Evolutionary conservation across 2,329 filamentous ascomycete species (phyloP).

Genomic region (Paecilomyces niveus): DNA sequence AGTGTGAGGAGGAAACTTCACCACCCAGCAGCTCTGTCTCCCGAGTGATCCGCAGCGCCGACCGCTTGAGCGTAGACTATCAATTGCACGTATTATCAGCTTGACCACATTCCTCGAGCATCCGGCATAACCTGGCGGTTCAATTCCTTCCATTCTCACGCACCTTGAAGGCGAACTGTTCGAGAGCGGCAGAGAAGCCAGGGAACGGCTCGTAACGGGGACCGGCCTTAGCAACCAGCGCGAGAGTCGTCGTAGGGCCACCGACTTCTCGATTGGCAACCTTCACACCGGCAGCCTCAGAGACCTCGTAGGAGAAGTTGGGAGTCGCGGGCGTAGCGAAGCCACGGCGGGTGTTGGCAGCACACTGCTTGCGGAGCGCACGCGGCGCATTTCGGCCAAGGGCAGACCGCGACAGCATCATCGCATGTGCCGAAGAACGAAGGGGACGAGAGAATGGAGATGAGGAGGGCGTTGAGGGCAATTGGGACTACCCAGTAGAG

Average conservation of each 20-base stretch:
- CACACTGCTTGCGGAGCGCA: constrained; percentile 54
- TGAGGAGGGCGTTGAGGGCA: constrained; percentile 29
- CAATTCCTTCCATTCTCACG: constrained; percentile 22
- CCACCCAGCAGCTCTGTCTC: constrained; percentile 93
- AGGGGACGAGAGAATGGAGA: constrained; percentile 21
- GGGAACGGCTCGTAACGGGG: constrained; percentile 87
- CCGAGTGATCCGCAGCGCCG: constrained; percentile 84
- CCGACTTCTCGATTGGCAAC: constrained; percentile 83
- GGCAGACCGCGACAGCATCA: constrained; percentile 62
- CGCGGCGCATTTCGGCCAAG: constrained; percentile 58
- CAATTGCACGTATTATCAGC: constrained; percentile 16
- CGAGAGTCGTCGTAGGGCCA: constrained; percentile 83
- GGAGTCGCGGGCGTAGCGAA: constrained; percentile 61
- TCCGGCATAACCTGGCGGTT: not conserved
- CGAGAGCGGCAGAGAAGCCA: constrained; percentile 80
- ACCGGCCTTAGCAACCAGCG: constrained; percentile 87
- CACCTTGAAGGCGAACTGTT: constrained; percentile 98
- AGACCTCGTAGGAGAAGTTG: constrained; percentile 79
- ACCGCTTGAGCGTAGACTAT: constrained; percentile 80
- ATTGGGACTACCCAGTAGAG: constrained; percentile 20
- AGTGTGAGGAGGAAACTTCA: constrained; percentile 80
- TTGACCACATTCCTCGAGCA: not conserved
- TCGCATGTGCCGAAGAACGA: constrained; percentile 47
- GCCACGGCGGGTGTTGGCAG: constrained; percentile 50
- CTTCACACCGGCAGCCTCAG: constrained; percentile 83